Base-by-base conservation (phyloP, 2,329 filamentous ascomycete species). In the Ilyonectria sp. region DNA sequence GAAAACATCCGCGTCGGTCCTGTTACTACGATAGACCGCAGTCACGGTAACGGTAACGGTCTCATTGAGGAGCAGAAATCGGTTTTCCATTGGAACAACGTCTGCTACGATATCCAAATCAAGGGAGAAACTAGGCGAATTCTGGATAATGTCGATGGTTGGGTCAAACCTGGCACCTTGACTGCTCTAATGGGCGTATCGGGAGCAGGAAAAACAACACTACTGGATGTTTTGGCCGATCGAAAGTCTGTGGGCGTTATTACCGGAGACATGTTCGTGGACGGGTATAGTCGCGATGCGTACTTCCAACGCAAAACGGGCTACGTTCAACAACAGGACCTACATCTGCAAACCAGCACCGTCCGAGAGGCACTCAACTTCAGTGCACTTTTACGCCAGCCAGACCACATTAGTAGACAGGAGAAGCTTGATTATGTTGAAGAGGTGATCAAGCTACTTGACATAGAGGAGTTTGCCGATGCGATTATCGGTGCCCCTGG, bases 221-320 rank as follows among this genome's bases (percentile, higher is more conserved):
- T 97, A 8, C 84, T 97, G 31, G 93, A 97, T 80, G 92, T 93
- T 17, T 85, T 97, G 60, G 94, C 94, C 33, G 92, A 91, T 63
- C 91, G 94, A 76, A 91, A 92, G 6, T 94, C 92, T 1, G 94
- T 95, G 89, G 94, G 94, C 77, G 91, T 96, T 21, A 93, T 97
- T 40, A 89, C 87, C 1, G 94, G 94, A 60, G 91, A 95, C 69
- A 95, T 97, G 88, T 78, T 88, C 5, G 86, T 89, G 15, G 85
- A 89, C 63, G 87, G 86, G 11, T 86, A 85, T 46, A 89, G 87
- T 37, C 89, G 92, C 43, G 93, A 95, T 71, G 85, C 86, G 10
- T 93, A 92, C 0, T 97, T 97, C 86, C 94, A 96, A 78, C 90
- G 94, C 60, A 95, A 94, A 81, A 95, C 93, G 0, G 94, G 94